Evolutionary conservation across 495 filamentous ascomycete genomes (phyloP).

Genomic region (Penicillium paxilli): DNA sequence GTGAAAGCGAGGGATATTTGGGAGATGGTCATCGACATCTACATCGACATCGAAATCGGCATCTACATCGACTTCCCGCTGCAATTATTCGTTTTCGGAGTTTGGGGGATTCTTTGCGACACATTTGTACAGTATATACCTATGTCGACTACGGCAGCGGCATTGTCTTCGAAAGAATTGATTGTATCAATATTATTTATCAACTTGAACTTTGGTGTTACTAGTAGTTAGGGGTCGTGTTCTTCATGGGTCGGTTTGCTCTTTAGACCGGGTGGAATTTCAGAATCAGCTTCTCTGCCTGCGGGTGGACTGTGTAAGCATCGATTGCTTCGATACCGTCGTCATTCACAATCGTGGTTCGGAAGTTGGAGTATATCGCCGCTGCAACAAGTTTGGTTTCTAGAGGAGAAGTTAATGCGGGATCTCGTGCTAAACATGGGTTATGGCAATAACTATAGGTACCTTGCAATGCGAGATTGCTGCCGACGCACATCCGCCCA

Average conservation of each 20-base stretch:
- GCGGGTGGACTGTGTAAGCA: conserved; percentile 64
- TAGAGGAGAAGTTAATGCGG: conserved; percentile 16
- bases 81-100: conserved; percentile 20
- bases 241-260: too few species aligned
- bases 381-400: conserved; percentile 50
- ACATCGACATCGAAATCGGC: too few species aligned
- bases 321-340: conserved; percentile 62
- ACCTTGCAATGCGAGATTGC: conserved; percentile 79
- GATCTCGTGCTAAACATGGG: neutral
- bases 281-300: conserved; percentile 44
- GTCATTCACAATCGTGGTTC: conserved; percentile 55
- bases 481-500: conserved; percentile 82
- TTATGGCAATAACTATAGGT: conserved; percentile 14
- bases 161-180: conserved; percentile 20
- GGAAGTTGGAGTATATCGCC: conserved; percentile 69
- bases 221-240: too few species aligned
- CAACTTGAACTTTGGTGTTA: neutral
- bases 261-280: conserved; percentile 34
- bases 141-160: conserved; percentile 14
- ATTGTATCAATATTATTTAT: conserved; percentile 17
- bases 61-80: too few species aligned
- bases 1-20: neutral
- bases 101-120: conserved; percentile 18
- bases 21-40: neutral
- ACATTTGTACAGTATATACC: conserved; percentile 31